Evolutionary conservation across 2,329 filamentous ascomycete genomes (phyloP), one percentile per base, ranked within the genome.

Genomic region (Aureobasidium sp.): DNA sequence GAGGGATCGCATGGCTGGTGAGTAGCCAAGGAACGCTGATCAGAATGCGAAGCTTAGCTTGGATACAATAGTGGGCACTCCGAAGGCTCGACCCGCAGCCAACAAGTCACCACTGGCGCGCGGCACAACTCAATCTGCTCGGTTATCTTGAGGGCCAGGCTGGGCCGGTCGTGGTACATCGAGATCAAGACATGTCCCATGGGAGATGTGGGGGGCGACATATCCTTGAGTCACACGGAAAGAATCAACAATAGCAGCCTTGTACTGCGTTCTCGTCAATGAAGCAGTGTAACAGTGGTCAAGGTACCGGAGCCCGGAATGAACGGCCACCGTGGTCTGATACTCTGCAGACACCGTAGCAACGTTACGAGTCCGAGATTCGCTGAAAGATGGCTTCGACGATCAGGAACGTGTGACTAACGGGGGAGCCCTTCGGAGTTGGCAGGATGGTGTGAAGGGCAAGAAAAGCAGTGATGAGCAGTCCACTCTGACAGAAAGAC

Each of bases 91-190:
- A 47, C 7, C 44, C 44, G 44, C 30, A 37, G 21, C 22, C 14
- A 30, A 49, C 45, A 30, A 39, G 45, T 39, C n/a, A 29, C 45
- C 21, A 39, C 44, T 37, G 45, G 11, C 7, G 44, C 30, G 32
- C 30, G 44, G 44, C 35, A 39, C 45, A 50, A 50, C 45, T 39
- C 34, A 50, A 50, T 50, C 45, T 50, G 35, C 24, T 39, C 34
- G 45, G 45, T 30, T 38, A 40, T 51, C 45, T 39, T n/a, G n/a
- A 14, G 34, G 24, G 22, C 34, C 45, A 49, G 22, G 45, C 45
- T 21, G 34, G 45, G 7, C 45, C 34, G n/a, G 14, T 27, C 30
- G 24, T 17, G 34, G 11, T 39, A 39, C 45, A 29, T 12, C 32
- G 30, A n/a, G 45, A 49, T 49, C 45, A 34, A 49, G 7, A 39